These are phyloP conservation scores for Cryptococcus sp. DNA, from an alignment of 1,284 basidiomycete genomes.

Conservation along the genomic window DNA sequence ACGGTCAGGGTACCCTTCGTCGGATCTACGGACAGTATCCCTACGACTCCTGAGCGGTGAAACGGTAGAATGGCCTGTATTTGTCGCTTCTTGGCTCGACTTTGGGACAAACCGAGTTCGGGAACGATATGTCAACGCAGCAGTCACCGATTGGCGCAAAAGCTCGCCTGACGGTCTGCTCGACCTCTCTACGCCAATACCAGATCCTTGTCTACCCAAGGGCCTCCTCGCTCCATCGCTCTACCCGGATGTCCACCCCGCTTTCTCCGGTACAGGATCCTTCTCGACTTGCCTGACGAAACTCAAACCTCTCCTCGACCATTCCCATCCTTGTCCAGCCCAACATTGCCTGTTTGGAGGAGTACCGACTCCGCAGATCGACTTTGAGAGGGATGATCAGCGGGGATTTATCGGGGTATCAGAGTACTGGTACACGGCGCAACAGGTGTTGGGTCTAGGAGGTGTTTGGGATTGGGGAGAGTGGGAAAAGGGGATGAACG, in stretches of 20 bases:
- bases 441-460: slow-evolving; percentile 85
- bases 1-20: slow-evolving; percentile 48
- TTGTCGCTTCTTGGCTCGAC: slow-evolving; percentile 97
- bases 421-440: slow-evolving; percentile 97
- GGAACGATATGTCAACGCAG: slow-evolving; percentile 75
- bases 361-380: slow-evolving; percentile 76
- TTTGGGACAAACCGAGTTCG: slow-evolving; percentile 96
- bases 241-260: slow-evolving; percentile 55
- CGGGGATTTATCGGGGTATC: slow-evolving; percentile 90
- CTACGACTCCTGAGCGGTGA: slow-evolving; percentile 77
- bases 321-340: slow-evolving; percentile 73
- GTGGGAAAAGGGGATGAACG: slow-evolving; percentile 85
- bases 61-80: slow-evolving; percentile 85
- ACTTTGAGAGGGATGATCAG: slow-evolving; percentile 69
- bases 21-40: slow-evolving; percentile 71
- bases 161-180: slow-evolving; percentile 1
- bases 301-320: slow-evolving; percentile 77
- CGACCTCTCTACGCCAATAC: slow-evolving; percentile 50
- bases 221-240: slow-evolving; percentile 55
- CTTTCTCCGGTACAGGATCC: slow-evolving; percentile 79
- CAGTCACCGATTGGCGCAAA: slow-evolving; percentile 56
- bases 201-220: slow-evolving; percentile 86
- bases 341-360: slow-evolving; percentile 94
- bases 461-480: slow-evolving; percentile 93
- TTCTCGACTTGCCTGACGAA: slow-evolving; percentile 75